Base-by-base conservation (phyloP, 352 stramenopile species). In the Aphanomyces euteiches region DNA sequence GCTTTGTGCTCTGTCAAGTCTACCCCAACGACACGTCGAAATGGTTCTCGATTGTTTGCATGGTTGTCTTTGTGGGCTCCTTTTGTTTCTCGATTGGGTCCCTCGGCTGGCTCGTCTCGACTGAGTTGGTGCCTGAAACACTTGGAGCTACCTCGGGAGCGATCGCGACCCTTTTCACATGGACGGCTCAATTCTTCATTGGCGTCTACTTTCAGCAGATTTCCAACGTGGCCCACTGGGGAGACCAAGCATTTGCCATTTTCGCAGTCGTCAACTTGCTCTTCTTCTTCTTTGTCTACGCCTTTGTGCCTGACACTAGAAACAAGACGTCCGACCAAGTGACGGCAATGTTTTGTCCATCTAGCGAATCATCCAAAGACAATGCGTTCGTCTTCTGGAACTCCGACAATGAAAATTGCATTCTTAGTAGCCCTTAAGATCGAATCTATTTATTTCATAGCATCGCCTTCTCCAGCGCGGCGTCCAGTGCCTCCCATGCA, bases 161-260 rank as follows among this genome's bases (percentile, higher is more conserved):
- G 1, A 57, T 89, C 48, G 76, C 77, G 58, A 79, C 85, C 28
- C 77, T 79, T 47, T 72, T 74, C 54, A 90, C 83, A 66, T 90
- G 79, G 79, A 54, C 76, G 15, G 80, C 68, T 64, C 86, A 84
- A 60, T 68, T 91, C 7, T 19, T 78, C 19, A 75, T 88, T 15
- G 84, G 84, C 5, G 66, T 90, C n/a, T 72, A 66, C 34, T 91
- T 81, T 68, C 84, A 83, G 34, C 19, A 50, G 41, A 38, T 92
- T n/a, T 77, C 78, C 7, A 74, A 76, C 61, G 73, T 67, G 21
- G 73, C 48, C n/a, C 73, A 74, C 7, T 57, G 83, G 37, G 73
- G 63, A 3, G 53, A 78, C 47, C 58, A 79, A 36, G 69, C 68
- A 7, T 85, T 78, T 60, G 12, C 79, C 57, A 75, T 77, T 43